A percentile compares a stretch with the other conserved stretches of the same genome.
These are phyloP conservation scores for Colletotrichum neosansevieriae DNA, from an alignment of 2,329 filamentous ascomycete species.

Conservation along the genomic window DNA sequence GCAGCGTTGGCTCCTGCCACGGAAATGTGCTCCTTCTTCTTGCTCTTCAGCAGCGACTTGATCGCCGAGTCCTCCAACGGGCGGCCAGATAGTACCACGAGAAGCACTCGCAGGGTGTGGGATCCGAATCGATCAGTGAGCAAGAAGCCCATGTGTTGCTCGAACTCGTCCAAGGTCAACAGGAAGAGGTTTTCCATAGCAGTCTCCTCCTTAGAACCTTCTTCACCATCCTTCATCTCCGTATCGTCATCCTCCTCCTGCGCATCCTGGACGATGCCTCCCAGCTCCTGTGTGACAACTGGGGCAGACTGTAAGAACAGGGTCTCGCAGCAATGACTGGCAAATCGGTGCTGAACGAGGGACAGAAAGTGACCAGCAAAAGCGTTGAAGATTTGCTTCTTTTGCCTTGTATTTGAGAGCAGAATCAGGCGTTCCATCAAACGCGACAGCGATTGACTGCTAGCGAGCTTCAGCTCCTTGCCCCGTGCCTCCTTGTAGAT, in stretches of 20 bases:
- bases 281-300: conserved; percentile 79
- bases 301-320: conserved; percentile 88
- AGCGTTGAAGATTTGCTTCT: conserved; percentile 87
- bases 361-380: conserved; percentile 90
- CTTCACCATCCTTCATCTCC: conserved; percentile 57
- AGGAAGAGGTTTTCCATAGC: conserved; percentile 90
- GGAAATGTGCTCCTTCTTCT: conserved; percentile 87
- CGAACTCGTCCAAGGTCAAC: conserved; percentile 86
- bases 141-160: conserved; percentile 84
- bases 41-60: conserved; percentile 86
- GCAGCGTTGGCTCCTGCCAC: conserved; percentile 66
- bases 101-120: conserved; percentile 86
- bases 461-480: conserved; percentile 96
- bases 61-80: conserved; percentile 78
- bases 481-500: conserved; percentile 88
- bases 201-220: conserved; percentile 60
- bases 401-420: conserved; percentile 80
- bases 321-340: conserved; percentile 96
- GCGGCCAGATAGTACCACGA: conserved; percentile 87
- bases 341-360: conserved; percentile 94
- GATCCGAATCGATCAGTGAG: conserved; percentile 92
- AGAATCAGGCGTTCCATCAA: conserved; percentile 92
- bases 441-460: conserved; percentile 94
- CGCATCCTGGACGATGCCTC: conserved; percentile 56
- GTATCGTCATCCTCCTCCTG: conserved; percentile 56